Conservation (phyloP, 495 filamentous ascomycete species). For the Paragyromitra xinjiangensis region DNA sequence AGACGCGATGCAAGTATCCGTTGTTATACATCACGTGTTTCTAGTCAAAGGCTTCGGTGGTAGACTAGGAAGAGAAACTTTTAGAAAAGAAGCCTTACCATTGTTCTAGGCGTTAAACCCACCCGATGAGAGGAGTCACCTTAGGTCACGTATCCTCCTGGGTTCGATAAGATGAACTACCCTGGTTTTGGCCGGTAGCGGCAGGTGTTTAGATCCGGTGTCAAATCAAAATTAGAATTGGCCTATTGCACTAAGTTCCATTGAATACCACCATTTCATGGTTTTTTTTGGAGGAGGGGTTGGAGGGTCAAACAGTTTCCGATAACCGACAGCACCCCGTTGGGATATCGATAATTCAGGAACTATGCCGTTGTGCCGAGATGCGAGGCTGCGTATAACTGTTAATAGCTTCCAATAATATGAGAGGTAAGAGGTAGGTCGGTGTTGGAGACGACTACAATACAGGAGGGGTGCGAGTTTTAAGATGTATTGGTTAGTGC, state of each 20-base stretch:
- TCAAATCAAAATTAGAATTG: not conserved
- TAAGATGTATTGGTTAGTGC: not conserved
- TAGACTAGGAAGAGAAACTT: not conserved
- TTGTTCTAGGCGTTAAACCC: not conserved
- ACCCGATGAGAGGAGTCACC: not conserved
- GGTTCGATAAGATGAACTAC: not conserved
- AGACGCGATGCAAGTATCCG: no score
- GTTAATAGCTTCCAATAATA: not conserved
- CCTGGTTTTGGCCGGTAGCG: not conserved
- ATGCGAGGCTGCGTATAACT: not conserved
- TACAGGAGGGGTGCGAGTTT: not conserved
- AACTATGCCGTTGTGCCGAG: not conserved
- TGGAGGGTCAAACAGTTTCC: no score
- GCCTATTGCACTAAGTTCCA: not conserved
- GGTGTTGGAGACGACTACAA: not conserved
- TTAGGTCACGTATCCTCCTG: not conserved
- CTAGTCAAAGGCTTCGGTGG: no score
- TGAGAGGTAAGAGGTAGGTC: not conserved
- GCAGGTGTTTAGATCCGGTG: not conserved
- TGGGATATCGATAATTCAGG: no score
- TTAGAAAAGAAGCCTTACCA: not conserved
- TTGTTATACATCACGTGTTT: not conserved
- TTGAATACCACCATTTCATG: not conserved
- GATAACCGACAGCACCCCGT: no score
- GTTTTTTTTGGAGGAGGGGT: no score